Percentiles rank a stretch among this genome's conserved stretches.
Evolutionary conservation across 805 yeast genomes (phyloP).

Genomic region (Starmerella kuoi): DNA sequence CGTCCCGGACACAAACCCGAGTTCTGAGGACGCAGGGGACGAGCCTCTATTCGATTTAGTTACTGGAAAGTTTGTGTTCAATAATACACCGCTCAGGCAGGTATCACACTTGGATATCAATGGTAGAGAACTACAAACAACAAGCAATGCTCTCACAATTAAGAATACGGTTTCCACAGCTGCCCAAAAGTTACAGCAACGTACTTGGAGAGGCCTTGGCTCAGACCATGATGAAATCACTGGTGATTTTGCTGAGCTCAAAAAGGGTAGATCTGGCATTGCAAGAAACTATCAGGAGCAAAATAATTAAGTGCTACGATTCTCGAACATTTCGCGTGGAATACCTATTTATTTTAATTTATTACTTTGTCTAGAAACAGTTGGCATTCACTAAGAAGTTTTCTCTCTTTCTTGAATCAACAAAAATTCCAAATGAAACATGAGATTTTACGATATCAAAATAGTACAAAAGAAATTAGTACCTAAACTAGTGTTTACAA

Average conservation of each 20-base stretch:
- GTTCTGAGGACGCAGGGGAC: conserved; percentile 23
- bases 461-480: too few species aligned
- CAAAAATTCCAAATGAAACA: too few species aligned
- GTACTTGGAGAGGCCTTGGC: conserved; percentile 83
- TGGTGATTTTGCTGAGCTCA: conserved; percentile 64
- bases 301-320: too few species aligned
- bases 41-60: conserved; percentile 84
- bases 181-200: conserved; percentile 57
- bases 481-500: too few species aligned
- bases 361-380: too few species aligned
- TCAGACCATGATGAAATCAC: conserved; percentile 50
- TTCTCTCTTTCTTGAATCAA: too few species aligned
- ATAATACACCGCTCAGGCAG: conserved; percentile 65
- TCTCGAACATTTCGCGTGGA: background rate
- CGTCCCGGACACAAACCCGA: conserved; percentile 20
- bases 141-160: conserved; percentile 39
- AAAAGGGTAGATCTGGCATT: conserved; percentile 74
- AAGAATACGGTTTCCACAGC: conserved; percentile 81
- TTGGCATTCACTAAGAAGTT: too few species aligned
- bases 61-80: conserved; percentile 59
- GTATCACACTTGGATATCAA: conserved; percentile 54
- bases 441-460: too few species aligned
- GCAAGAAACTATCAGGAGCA: conserved; percentile 80
- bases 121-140: conserved; percentile 24
- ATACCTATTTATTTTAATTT: background rate